Conservation (phyloP, 2,329 filamentous ascomycete species). For the Aureobasidium sp. region DNA sequence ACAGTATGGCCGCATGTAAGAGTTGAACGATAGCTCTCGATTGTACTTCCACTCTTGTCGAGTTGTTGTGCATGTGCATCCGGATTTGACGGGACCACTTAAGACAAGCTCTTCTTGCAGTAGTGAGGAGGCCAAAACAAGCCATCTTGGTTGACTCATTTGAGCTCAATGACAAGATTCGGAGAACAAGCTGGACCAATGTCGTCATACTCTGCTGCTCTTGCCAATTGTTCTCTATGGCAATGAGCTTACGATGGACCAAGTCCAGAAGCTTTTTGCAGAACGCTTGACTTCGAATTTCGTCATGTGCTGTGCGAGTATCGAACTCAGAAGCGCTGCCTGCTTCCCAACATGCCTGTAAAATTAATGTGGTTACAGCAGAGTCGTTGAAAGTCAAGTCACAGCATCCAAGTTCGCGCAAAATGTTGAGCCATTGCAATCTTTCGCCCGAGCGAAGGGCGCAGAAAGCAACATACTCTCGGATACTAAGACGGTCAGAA, state of each 20-base stretch:
- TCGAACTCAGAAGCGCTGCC: slow-evolving; percentile 41
- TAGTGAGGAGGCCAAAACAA: slow-evolving; percentile 29
- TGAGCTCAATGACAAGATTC: slow-evolving; percentile 21
- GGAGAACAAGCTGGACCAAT: slow-evolving; percentile 42
- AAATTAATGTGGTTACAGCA: slow-evolving; percentile 44
- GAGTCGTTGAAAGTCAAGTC: slow-evolving; percentile 55
- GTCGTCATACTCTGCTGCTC: slow-evolving; percentile 54
- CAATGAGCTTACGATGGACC: slow-evolving; percentile 40
- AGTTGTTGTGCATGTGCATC: slow-evolving; percentile 36
- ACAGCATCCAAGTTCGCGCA: slow-evolving; percentile 46
- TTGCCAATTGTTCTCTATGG: slow-evolving; percentile 51
- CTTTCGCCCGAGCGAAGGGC: slow-evolving; percentile 40
- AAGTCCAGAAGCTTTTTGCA: slow-evolving; percentile 43
- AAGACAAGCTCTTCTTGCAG: slow-evolving; percentile 38
- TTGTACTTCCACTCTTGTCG: slow-evolving; percentile 33
- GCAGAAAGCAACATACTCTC: slow-evolving; percentile 51
- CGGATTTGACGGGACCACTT: slow-evolving; percentile 47
- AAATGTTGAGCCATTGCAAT: slow-evolving; percentile 43
- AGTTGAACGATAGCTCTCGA: slow-evolving; percentile 40
- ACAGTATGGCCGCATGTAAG: slow-evolving; percentile 49
- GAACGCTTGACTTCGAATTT: slow-evolving; percentile 47
- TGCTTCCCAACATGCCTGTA: slow-evolving; percentile 47
- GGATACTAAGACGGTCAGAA: slow-evolving; percentile 39
- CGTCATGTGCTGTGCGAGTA: slow-evolving; percentile 42
- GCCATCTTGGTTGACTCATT: neutral